Conservation (phyloP, 345 rosid species). For the Ailanthus altissimus region DNA sequence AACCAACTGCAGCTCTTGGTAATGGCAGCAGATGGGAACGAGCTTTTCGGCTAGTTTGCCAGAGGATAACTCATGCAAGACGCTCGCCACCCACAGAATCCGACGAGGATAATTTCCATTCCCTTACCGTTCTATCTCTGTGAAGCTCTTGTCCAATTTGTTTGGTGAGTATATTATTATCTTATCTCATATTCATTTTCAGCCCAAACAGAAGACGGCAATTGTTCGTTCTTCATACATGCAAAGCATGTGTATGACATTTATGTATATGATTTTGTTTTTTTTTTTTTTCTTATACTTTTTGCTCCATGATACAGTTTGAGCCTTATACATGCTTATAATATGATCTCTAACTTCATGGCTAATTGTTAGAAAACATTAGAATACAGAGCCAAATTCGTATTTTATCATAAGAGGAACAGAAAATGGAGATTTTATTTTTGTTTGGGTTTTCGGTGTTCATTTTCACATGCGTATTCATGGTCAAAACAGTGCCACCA, state of each 20-base stretch:
- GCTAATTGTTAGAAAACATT: too few relatives aligned
- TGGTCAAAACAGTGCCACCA: too few relatives aligned
- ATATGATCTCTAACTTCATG: too few relatives aligned
- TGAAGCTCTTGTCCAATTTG: neutral
- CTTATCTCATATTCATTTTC: neutral
- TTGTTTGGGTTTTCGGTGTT: too few relatives aligned
- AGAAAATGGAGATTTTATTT: too few relatives aligned
- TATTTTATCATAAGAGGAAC: too few relatives aligned
- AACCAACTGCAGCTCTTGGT: slow-evolving; percentile 5
- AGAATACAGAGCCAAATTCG: too few relatives aligned
- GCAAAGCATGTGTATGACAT: too few relatives aligned
- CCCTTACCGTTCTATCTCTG: slow-evolving; percentile 38
- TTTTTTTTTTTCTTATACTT: neutral
- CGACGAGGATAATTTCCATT: slow-evolving; percentile 35
- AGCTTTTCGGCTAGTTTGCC: slow-evolving; percentile 31
- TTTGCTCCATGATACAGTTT: neutral
- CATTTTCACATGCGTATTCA: too few relatives aligned
- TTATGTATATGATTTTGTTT: neutral
- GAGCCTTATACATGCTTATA: too few relatives aligned
- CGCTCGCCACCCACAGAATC: slow-evolving; percentile 15
- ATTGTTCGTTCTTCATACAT: neutral
- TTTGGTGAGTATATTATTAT: neutral
- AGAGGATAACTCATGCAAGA: slow-evolving; percentile 23
- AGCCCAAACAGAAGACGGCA: neutral
- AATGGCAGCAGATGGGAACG: slow-evolving; percentile 25